A percentile compares a stretch with the other conserved stretches of the same genome.
phyloP scores from a whole-genome alignment of 441 rosid genomes.

The Jatropha multifida region DNA sequence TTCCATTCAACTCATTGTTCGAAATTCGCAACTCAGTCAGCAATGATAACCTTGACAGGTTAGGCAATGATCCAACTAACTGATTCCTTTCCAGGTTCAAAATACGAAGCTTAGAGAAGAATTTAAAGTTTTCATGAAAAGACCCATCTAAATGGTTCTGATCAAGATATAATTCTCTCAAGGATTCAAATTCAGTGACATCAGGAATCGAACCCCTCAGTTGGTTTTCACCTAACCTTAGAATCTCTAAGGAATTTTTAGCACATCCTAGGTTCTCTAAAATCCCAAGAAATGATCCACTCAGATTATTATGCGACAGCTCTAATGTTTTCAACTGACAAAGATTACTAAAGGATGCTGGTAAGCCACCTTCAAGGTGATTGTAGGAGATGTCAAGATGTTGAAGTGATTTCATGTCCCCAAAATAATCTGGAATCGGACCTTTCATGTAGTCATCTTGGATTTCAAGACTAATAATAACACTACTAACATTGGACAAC shows the following conservation, averaged over 20 bases:
- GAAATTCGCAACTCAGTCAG: not conserved
- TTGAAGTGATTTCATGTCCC: slow-evolving; percentile 5
- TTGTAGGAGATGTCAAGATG: slow-evolving; percentile 12
- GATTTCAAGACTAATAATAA: slow-evolving; percentile 6
- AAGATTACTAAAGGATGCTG: slow-evolving; percentile 6
- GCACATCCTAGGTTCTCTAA: not conserved
- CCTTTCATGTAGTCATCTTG: slow-evolving; percentile 10
- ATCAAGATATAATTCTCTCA: slow-evolving; percentile 7
- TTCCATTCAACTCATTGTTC: slow-evolving; percentile 5
- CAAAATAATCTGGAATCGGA: slow-evolving; percentile 17
- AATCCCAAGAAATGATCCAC: not conserved
- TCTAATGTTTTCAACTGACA: slow-evolving; percentile 4
- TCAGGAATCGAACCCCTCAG: slow-evolving; percentile 1
- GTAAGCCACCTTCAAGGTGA: slow-evolving; percentile 11
- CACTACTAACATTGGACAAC: slow-evolving; percentile 16
- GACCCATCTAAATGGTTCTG: slow-evolving; percentile 10
- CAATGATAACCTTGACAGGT: not conserved
- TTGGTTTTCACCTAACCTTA: not conserved
- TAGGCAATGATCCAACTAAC: slow-evolving; percentile 12
- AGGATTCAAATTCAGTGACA: not conserved
- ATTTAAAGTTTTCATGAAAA: slow-evolving; percentile 10
- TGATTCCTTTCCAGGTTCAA: slow-evolving; percentile 14
- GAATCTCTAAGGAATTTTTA: slow-evolving; percentile 1
- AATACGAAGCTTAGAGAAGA: slow-evolving; percentile 9
- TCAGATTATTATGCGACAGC: slow-evolving; percentile 2